These are phyloP conservation scores for Verticillium longisporum DNA, from an alignment of 2,329 filamentous ascomycete genomes.

Conservation along the genomic window DNA sequence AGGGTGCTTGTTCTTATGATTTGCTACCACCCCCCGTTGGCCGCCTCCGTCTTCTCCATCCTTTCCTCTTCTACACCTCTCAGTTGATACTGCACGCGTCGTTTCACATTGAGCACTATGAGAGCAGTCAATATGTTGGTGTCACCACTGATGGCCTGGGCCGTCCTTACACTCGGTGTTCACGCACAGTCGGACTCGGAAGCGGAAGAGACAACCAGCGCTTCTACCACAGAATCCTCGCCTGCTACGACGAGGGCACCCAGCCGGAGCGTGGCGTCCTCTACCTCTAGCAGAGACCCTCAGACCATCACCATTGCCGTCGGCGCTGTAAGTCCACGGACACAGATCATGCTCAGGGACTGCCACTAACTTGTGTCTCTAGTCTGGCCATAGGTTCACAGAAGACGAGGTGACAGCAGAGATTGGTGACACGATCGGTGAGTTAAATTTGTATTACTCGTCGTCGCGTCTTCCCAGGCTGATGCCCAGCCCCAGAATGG, in stretches of 20 bases:
- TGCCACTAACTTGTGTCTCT: neutral
- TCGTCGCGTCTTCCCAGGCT: neutral
- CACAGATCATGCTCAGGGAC: neutral
- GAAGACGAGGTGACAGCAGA: constrained; percentile 21
- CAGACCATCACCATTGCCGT: constrained; percentile 9
- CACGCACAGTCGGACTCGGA: neutral
- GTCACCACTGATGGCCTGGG: neutral
- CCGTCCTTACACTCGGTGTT: neutral
- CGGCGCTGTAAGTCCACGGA: constrained; percentile 4
- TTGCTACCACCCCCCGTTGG: neutral
- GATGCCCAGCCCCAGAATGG: constrained; percentile 35
- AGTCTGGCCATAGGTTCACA: constrained; percentile 23
- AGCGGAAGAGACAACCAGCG: neutral
- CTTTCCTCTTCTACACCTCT: neutral
- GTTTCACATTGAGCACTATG: neutral
- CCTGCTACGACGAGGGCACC: neutral
- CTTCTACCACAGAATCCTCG: neutral
- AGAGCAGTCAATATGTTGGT: neutral
- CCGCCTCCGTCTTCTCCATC: neutral
- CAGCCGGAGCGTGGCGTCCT: neutral
- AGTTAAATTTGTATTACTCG: constrained; percentile 6
- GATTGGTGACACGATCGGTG: constrained; percentile 41
- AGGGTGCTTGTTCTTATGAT: neutral
- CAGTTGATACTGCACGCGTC: neutral
- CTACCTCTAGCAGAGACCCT: neutral